Conservation (phyloP, 169 alveolate species). For the Neospora caninum region DNA sequence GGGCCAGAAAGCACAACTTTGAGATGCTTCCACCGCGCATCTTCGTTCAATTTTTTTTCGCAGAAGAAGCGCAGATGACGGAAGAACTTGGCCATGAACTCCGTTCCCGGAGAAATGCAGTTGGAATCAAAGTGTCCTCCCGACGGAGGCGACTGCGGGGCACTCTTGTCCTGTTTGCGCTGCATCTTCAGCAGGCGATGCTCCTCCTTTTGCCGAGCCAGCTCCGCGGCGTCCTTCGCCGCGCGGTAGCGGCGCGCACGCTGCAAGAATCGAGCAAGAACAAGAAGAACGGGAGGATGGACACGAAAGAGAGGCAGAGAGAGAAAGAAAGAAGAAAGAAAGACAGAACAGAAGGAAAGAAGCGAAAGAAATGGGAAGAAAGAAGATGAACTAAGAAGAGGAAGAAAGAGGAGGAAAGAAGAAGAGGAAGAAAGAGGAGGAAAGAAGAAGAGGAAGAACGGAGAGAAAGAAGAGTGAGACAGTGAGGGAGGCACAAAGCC, state of each 20-base stretch:
- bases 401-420: too few relatives aligned
- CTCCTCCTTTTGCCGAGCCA: constrained; percentile 44
- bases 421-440: neutral
- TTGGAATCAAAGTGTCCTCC: constrained; percentile 94
- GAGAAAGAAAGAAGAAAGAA: neutral
- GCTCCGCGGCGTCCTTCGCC: constrained; percentile 64
- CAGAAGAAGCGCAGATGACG: constrained; percentile 84
- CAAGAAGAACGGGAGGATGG: neutral
- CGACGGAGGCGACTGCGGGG: neutral
- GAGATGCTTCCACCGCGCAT: constrained; percentile 90
- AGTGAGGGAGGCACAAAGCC: too few relatives aligned
- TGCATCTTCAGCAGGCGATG: constrained; percentile 36
- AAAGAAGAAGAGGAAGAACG: neutral
- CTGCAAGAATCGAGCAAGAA: neutral
- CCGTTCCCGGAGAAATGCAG: constrained; percentile 99
- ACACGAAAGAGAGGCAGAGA: neutral
- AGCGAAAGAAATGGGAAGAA: too few relatives aligned
- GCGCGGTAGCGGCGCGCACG: constrained; percentile 70
- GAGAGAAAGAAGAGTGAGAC: too few relatives aligned
- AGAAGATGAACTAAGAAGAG: too few relatives aligned
- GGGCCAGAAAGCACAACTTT: constrained; percentile 96
- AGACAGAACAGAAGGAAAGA: neutral
- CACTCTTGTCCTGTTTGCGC: constrained; percentile 12
- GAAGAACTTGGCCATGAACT: constrained; percentile 94
- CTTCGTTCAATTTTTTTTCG: constrained; percentile 88